Evolutionary conservation across 1,284 basidiomycete genomes (phyloP).

Genomic region (Austroboletus niveus): DNA sequence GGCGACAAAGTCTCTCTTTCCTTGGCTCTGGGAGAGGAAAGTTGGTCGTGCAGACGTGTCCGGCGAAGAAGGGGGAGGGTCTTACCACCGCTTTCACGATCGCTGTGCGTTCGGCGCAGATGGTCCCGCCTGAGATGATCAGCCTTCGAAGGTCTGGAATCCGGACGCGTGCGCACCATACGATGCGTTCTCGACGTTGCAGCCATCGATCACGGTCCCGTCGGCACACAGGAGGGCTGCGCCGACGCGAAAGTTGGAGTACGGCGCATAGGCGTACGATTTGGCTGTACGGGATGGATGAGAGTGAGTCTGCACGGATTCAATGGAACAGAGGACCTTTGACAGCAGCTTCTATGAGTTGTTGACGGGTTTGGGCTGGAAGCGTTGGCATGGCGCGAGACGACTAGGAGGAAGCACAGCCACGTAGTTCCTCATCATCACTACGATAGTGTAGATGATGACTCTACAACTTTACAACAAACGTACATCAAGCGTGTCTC

Average conservation of each 20-base stretch:
- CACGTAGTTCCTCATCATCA: too few species aligned
- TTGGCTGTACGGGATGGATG: constrained; percentile 40
- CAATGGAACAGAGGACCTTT: constrained; percentile 10
- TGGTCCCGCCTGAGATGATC: constrained; percentile 56
- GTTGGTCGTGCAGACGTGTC: too few species aligned
- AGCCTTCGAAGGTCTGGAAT: not conserved
- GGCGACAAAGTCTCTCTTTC: constrained; percentile 64
- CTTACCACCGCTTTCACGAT: constrained; percentile 83
- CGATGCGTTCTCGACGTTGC: not conserved
- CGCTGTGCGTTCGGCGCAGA: constrained; percentile 89
- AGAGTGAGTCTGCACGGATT: not conserved
- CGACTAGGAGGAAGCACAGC: too few species aligned
- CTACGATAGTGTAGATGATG: too few species aligned
- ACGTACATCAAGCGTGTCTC: too few species aligned
- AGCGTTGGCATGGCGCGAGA: not conserved
- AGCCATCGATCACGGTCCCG: not conserved
- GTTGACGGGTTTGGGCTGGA: constrained; percentile 3
- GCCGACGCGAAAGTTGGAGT: constrained; percentile 89
- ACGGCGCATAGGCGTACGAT: constrained; percentile 63
- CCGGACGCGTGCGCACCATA: not conserved
- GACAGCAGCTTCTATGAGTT: constrained; percentile 20
- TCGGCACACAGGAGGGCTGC: constrained; percentile 70
- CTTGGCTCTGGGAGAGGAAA: constrained; percentile 71
- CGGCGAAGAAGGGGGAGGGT: constrained; percentile 10
- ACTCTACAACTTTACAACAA: too few species aligned